These are phyloP conservation scores for Erodium moschatum DNA, from an alignment of 441 rosid genomes.

Conservation along the genomic window DNA sequence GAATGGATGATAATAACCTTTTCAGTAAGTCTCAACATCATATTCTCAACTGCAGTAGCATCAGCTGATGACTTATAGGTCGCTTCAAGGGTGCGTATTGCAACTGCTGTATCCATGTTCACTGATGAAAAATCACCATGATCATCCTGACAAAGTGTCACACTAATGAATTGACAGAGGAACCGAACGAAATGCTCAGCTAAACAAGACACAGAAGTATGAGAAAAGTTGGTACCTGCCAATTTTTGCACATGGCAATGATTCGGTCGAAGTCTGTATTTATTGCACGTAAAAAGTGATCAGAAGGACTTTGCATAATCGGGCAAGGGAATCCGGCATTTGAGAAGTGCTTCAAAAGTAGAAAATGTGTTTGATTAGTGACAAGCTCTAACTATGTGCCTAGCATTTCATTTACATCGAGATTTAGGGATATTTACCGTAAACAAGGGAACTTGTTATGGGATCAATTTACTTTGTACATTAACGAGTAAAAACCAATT, in stretches of 20 bases:
- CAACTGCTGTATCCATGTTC: conserved; percentile 99
- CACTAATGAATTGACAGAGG: conserved; percentile 10
- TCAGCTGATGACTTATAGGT: conserved; percentile 90
- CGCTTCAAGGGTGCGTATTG: conserved; percentile 90
- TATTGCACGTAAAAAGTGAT: conserved; percentile 93
- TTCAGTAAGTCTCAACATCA: conserved; percentile 72
- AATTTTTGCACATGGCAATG: conserved; percentile 97
- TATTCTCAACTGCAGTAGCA: conserved; percentile 81
- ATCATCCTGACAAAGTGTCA: conserved; percentile 54
- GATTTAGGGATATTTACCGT: neutral
- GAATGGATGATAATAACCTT: conserved; percentile 35
- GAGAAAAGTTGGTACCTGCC: conserved; percentile 57
- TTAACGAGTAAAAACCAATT: neutral
- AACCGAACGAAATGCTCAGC: neutral
- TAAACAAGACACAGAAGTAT: conserved; percentile 6
- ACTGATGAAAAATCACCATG: conserved; percentile 94
- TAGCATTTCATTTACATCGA: neutral
- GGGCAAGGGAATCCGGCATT: conserved; percentile 99
- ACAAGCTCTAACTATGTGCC: neutral
- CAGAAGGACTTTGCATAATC: conserved; percentile 99
- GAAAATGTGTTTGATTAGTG: conserved; percentile 24
- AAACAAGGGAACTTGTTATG: neutral
- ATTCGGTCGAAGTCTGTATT: conserved; percentile 98
- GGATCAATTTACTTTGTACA: neutral
- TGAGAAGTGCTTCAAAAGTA: conserved; percentile 75